Percentiles rank a stretch among this genome's conserved stretches.
These are phyloP conservation scores for Poa annua DNA, from an alignment of 176 grass and related monocot genomes.

Conservation along the genomic window DNA sequence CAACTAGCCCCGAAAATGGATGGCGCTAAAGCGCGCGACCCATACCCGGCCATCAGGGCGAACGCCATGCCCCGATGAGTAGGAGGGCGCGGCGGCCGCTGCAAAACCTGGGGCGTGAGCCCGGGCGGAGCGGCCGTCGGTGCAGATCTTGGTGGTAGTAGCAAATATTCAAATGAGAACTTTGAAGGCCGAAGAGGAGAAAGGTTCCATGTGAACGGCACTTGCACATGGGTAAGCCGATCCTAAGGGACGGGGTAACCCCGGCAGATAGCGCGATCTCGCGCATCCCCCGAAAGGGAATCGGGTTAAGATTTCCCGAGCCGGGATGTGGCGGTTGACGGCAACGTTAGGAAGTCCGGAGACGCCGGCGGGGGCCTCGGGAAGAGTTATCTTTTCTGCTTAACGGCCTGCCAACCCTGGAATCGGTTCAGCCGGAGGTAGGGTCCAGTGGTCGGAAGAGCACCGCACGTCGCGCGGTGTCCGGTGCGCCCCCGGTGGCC, in stretches of 20 bases:
- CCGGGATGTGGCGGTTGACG: constrained; percentile 60
- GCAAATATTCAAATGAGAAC: constrained; percentile 84
- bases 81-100: too few species aligned
- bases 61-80: too few species aligned
- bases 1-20: constrained; percentile 82
- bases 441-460: constrained; percentile 71
- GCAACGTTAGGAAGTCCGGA: constrained; percentile 62
- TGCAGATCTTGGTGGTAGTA: constrained; percentile 75
- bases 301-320: constrained; percentile 48
- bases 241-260: constrained; percentile 76
- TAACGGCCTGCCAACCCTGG: constrained; percentile 65
- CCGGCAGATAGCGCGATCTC: constrained; percentile 44
- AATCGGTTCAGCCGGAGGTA: constrained; percentile 71
- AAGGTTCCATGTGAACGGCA: constrained; percentile 82
- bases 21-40: constrained; percentile 54
- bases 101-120: background rate
- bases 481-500: constrained; percentile 62
- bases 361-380: constrained; percentile 57
- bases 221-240: constrained; percentile 77
- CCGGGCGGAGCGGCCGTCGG: constrained; percentile 58
- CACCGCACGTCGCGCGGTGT: constrained; percentile 67
- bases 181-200: constrained; percentile 81
- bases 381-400: constrained; percentile 69
- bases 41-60: too few species aligned
- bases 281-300: constrained; percentile 35